phyloP scores from a whole-genome alignment of 2,329 filamentous ascomycete genomes.

The Colletotrichum australisinense region DNA sequence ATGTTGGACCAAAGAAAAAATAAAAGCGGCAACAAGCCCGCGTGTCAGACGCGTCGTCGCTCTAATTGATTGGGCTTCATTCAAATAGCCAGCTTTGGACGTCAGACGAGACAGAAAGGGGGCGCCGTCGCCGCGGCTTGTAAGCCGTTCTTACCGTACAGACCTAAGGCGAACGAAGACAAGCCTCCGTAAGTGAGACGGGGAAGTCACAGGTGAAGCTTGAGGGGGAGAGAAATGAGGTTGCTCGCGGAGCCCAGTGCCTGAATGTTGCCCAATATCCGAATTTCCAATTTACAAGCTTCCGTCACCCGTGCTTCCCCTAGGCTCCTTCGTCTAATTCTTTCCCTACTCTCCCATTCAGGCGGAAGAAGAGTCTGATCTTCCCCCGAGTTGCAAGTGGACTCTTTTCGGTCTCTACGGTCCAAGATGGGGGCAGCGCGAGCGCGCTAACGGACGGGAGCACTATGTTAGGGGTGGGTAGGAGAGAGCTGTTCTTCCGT shows the following conservation, averaged over 20 bases:
- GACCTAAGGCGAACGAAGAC: background rate
- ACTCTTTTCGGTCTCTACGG: background rate
- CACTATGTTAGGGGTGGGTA: constrained; percentile 15
- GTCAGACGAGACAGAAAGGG: background rate
- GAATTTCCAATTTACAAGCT: background rate
- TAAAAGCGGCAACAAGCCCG: background rate
- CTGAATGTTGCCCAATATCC: background rate
- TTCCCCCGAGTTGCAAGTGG: background rate
- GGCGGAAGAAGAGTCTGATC: background rate
- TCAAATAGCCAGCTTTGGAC: background rate
- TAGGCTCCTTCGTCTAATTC: background rate
- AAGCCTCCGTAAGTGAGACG: background rate
- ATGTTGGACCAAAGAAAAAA: background rate
- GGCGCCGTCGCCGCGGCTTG: background rate
- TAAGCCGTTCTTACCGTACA: background rate
- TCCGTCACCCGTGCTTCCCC: background rate
- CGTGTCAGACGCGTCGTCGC: background rate
- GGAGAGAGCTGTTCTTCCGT: background rate
- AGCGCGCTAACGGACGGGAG: constrained; percentile 8
- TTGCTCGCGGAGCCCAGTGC: background rate
- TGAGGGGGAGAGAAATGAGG: background rate
- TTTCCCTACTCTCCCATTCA: background rate
- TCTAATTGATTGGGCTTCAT: background rate
- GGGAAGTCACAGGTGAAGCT: background rate
- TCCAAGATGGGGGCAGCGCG: background rate